Evolutionary conservation across 2,329 filamentous ascomycete species (phyloP).

Genomic region (Aureobasidium sp.): DNA sequence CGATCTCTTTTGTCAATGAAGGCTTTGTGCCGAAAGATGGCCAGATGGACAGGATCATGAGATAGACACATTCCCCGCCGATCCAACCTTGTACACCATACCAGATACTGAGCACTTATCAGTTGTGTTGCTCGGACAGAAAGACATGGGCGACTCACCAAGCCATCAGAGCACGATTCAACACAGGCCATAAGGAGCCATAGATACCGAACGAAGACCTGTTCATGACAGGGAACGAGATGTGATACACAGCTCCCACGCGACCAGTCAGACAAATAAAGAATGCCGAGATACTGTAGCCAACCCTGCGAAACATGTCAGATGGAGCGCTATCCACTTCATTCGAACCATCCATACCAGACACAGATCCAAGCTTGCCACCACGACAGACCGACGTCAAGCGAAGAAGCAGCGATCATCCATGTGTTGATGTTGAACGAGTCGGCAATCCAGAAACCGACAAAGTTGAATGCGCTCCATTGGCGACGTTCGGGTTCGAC

Average conservation of each 20-base stretch:
- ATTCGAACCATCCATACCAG: conserved; percentile 28
- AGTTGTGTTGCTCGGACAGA: neutral
- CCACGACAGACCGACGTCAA: conserved; percentile 72
- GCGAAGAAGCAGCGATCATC: conserved; percentile 83
- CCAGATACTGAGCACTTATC: conserved; percentile 62
- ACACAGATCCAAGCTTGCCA: conserved; percentile 53
- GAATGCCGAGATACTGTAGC: conserved; percentile 78
- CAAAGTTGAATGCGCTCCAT: conserved; percentile 91
- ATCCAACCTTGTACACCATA: conserved; percentile 90
- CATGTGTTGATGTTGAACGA: conserved; percentile 75
- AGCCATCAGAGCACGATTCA: conserved; percentile 89
- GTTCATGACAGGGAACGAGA: conserved; percentile 85
- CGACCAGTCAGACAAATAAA: conserved; percentile 85
- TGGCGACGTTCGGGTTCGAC: conserved; percentile 83
- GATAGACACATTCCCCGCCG: conserved; percentile 78
- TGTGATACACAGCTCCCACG: conserved; percentile 89
- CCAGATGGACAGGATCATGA: conserved; percentile 94
- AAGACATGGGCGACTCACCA: conserved; percentile 45
- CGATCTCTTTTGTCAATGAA: conserved; percentile 19
- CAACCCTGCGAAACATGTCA: conserved; percentile 53
- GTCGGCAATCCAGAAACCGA: conserved; percentile 85
- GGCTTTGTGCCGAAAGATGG: conserved; percentile 37
- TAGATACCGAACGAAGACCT: conserved; percentile 88
- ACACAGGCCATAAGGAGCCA: conserved; percentile 89
- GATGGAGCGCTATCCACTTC: neutral